Conservation (phyloP, 805 yeast species). For the Nakazawaea ambrosiae region DNA sequence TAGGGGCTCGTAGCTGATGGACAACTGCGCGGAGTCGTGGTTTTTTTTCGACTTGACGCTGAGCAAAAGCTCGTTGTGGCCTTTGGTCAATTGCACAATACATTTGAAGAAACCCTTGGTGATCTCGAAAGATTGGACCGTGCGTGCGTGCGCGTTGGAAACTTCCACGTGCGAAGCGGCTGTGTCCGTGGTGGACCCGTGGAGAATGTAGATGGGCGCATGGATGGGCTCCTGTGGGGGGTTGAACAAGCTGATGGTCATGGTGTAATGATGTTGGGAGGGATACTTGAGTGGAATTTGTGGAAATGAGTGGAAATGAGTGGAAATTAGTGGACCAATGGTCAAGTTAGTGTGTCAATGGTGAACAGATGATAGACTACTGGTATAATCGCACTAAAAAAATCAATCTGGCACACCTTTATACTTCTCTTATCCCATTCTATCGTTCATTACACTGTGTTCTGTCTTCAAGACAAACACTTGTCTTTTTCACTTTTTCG, state of each 20-base stretch:
- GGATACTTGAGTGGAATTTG: too few species aligned
- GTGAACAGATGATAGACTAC: too few species aligned
- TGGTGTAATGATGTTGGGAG: slow-evolving; percentile 5
- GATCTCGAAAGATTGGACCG: slow-evolving; percentile 58
- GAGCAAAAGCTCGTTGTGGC: neutral
- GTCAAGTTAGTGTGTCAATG: too few species aligned
- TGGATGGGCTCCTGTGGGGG: slow-evolving; percentile 29
- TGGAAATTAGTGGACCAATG: too few species aligned
- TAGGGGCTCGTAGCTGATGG: slow-evolving; percentile 47
- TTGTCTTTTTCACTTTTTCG: too few species aligned
- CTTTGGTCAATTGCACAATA: neutral
- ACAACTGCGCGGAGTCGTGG: slow-evolving; percentile 13
- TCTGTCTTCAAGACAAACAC: too few species aligned
- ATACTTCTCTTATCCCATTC: too few species aligned
- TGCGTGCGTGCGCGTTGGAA: neutral
- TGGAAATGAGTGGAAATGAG: too few species aligned
- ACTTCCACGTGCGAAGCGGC: neutral
- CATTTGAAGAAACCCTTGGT: slow-evolving; percentile 40
- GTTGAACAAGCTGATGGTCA: slow-evolving; percentile 25
- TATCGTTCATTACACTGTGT: too few species aligned
- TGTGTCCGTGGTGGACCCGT: slow-evolving; percentile 26
- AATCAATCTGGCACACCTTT: too few species aligned
- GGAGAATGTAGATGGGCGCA: slow-evolving; percentile 42
- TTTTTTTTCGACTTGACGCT: neutral
- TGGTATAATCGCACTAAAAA: too few species aligned